Evolutionary conservation across 345 rosid genomes (phyloP), one percentile per base, ranked within the genome.

Genomic region (Aquilaria malaccensis): DNA sequence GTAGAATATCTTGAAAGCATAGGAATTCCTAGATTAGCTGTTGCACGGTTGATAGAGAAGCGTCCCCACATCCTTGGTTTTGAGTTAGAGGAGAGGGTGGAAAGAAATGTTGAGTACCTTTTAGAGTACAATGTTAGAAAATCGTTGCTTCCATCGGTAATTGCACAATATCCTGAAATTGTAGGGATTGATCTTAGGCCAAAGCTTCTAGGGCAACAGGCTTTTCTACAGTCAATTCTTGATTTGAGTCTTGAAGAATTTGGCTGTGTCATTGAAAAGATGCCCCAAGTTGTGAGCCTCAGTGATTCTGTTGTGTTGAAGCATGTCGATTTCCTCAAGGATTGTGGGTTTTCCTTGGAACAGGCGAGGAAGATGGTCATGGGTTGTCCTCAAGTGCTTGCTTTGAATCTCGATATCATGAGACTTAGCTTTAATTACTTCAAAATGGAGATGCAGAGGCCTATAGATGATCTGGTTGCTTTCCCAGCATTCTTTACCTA

Each of bases 81-180:
- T 29, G 92, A 71, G 45, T 76, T 88, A 70, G 78, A 77, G 43
- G 84, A 88, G 33, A 77, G 69, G 43, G 82, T 86, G 73, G 85
- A 77, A 72, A 75, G 80, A 43, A 92, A 88, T 68, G 80, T 92
- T 56, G 83, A 79, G 51, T 75, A 72, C 43, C 74, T 92, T 43
- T 68, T 77, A 55, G 87, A 86, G 60, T 82, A 79, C 59, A 67
- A 76, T 58, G 91, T 87, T 11, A 84, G 89, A 65, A 70, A 78
- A 70, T 67, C 66, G 13, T 41, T 61, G 43, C 80, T 93, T 81
- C 83, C 97, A 69, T 85, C 86, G 22, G 70, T 93, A 52, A 72
- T 93, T 37, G 97, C 96, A 33, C 97, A 89, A 58, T 93, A 87
- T 72, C 97, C 98, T 67, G 94, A 87, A 74, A 85, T 93, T 48